Evolutionary conservation across 768 basidiomycete genomes (phyloP).

Genomic region (Phaeolepiota aurea): DNA sequence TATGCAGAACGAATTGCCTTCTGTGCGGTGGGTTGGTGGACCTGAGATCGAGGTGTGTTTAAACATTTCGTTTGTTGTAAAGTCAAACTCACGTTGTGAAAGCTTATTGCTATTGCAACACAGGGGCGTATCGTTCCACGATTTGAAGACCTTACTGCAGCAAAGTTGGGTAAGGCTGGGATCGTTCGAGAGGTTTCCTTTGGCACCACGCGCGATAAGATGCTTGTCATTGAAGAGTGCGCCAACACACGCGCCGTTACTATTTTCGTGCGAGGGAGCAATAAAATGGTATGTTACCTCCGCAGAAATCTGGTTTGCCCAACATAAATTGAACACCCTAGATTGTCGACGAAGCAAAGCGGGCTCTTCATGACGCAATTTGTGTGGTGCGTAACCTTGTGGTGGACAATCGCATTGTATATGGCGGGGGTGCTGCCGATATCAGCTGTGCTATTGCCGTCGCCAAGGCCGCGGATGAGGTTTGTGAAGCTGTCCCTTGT

Average conservation of each 20-base stretch:
- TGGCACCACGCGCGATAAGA: conserved; percentile 97
- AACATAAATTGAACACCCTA: conserved; percentile 18
- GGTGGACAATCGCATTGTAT: conserved; percentile 93
- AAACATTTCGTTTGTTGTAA: background rate
- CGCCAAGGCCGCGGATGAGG: conserved; percentile 89
- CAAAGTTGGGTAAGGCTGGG: conserved; percentile 91
- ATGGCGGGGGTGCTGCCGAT: conserved; percentile 97
- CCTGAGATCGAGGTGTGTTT: conserved; percentile 91
- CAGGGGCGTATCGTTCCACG: conserved; percentile 97
- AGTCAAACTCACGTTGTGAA: conserved; percentile 1
- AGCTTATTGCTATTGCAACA: conserved; percentile 98
- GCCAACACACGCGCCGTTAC: conserved; percentile 96
- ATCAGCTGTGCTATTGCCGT: conserved; percentile 94
- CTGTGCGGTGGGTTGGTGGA: conserved; percentile 98
- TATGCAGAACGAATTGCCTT: conserved; percentile 96
- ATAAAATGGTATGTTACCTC: conserved; percentile 79
- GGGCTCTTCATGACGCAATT: conserved; percentile 94
- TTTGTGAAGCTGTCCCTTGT: conserved; percentile 22
- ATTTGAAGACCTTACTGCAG: conserved; percentile 89
- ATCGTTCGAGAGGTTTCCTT: conserved; percentile 91
- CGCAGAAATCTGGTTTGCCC: background rate
- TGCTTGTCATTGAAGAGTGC: conserved; percentile 98
- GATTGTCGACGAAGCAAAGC: conserved; percentile 99
- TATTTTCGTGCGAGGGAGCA: conserved; percentile 93
- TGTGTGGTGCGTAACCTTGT: conserved; percentile 96